These are phyloP conservation scores for Sclerotiophoma versabilis DNA, from an alignment of 2,329 filamentous ascomycete genomes.

Conservation along the genomic window DNA sequence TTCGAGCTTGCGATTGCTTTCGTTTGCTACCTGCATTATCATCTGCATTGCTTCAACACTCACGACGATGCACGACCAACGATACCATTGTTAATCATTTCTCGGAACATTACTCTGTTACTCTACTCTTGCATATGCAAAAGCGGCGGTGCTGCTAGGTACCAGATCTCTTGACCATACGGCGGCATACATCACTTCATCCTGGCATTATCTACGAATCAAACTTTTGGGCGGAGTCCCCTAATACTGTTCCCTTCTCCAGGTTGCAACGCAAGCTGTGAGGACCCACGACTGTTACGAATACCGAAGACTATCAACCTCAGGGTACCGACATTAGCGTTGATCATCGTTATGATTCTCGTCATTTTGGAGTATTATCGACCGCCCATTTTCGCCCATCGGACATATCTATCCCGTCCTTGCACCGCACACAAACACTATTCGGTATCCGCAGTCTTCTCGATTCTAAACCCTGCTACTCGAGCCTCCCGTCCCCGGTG, in stretches of 20 bases:
- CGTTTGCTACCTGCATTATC: constrained; percentile 39
- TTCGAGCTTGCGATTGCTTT: constrained; percentile 40
- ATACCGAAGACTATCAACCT: constrained; percentile 49
- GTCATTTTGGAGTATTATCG: constrained; percentile 15
- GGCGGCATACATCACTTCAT: constrained; percentile 27
- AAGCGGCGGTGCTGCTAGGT: constrained; percentile 30
- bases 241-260: constrained; percentile 21
- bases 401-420: constrained; percentile 29
- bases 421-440: constrained; percentile 33
- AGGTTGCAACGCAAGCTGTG: constrained; percentile 38
- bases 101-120: constrained; percentile 38
- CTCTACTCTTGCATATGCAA: constrained; percentile 37
- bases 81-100: constrained; percentile 47
- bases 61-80: constrained; percentile 43
- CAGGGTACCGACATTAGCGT: constrained; percentile 50
- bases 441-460: constrained; percentile 44
- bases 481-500: neutral
- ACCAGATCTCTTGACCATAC: constrained; percentile 24
- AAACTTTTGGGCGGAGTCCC: constrained; percentile 16
- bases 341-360: constrained; percentile 45
- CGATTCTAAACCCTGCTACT: constrained; percentile 4
- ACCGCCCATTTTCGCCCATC: constrained; percentile 14
- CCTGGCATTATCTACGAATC: constrained; percentile 17
- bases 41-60: constrained; percentile 39
- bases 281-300: constrained; percentile 48